Evolutionary conservation across 495 filamentous ascomycete genomes (phyloP), one percentile per base, ranked within the genome.

Genomic region (Arthonia radiata): DNA sequence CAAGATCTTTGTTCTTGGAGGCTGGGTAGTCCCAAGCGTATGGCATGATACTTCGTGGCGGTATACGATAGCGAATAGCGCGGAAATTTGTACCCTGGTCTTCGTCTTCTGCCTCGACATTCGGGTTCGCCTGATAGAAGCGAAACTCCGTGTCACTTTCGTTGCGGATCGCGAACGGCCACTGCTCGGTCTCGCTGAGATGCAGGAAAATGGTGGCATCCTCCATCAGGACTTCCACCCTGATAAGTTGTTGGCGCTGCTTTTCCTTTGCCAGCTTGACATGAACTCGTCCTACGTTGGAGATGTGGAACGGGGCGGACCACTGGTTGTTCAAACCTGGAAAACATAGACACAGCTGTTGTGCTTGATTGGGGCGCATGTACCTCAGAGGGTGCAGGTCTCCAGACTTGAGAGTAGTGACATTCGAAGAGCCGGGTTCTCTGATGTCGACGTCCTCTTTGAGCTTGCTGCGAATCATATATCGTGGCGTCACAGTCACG

Each of bases 11-110:
- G 48, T 72, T 72, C 49, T 90, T 92, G n/a, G 80, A 78, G 4
- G 86, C 81, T 2, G 86, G 86, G 50, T 86, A 94, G 43, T 97
- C 89, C 86, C 86, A 97, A 16, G 86, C 83, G 43, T 97, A 97
- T 3, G 89, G 83, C 86, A 97, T 97, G 48, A 94, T 91, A 46
- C 83, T 93, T 17, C 89, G 62, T 4, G 81, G 67, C 3, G 86
- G 86, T 9, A 97, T 61, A n/a, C 82, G 74, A 44, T 97, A 97
- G 21, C 77, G 57, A 35, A 94, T 75, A 7, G 77, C 79, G 29
- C 75, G 66, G 75, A 82, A 97, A 4, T 77, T 72, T 26, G 71
- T 76, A 15, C 53, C 52, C 22, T 61, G 54, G 35, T 89, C 79
- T 34, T 82, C 73, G 30, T 70, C 66, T 26, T 73, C 73, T 29